Conservation (phyloP, 176 grass and related monocot genomes). For the Stipa capillata region DNA sequence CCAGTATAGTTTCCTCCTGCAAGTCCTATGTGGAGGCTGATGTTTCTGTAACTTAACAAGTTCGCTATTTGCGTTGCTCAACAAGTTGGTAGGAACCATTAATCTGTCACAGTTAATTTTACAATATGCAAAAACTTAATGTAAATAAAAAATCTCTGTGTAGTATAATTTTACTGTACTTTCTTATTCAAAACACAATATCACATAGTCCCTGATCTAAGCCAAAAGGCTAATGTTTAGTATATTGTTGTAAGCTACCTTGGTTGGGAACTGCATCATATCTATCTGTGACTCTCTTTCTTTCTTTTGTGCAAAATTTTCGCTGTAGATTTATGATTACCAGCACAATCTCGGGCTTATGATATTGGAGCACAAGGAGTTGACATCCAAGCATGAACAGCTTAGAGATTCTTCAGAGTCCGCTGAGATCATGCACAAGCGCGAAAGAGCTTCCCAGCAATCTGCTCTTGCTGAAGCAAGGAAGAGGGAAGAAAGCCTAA, state of each 20-base stretch:
- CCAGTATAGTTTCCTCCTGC: not conserved
- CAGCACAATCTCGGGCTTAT: slow-evolving; percentile 86
- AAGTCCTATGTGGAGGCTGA: not conserved
- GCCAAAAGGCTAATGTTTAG: not conserved
- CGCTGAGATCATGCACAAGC: slow-evolving; percentile 56
- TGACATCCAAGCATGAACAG: slow-evolving; percentile 60
- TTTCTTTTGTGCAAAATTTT: not conserved
- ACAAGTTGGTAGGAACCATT: not conserved
- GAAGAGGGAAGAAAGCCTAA: slow-evolving; percentile 60
- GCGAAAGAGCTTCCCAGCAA: slow-evolving; percentile 47
- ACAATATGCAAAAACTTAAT: not conserved
- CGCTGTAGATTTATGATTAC: slow-evolving; percentile 69
- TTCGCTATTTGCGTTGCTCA: not conserved
- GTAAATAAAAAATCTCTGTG: not conserved
- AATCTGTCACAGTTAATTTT: not conserved
- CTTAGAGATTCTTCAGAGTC: slow-evolving; percentile 53
- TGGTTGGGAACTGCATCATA: not conserved
- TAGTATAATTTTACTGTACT: slow-evolving; percentile 2
- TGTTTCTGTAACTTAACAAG: not conserved
- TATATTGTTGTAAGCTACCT: not conserved
- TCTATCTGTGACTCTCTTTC: not conserved
- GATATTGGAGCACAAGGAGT: slow-evolving; percentile 68
- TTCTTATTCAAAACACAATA: not conserved
- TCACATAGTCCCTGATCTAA: not conserved
- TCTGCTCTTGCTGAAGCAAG: slow-evolving; percentile 63